These are phyloP conservation scores for Thraustotheca clavata DNA, from an alignment of 352 stramenopile species.

Conservation along the genomic window DNA sequence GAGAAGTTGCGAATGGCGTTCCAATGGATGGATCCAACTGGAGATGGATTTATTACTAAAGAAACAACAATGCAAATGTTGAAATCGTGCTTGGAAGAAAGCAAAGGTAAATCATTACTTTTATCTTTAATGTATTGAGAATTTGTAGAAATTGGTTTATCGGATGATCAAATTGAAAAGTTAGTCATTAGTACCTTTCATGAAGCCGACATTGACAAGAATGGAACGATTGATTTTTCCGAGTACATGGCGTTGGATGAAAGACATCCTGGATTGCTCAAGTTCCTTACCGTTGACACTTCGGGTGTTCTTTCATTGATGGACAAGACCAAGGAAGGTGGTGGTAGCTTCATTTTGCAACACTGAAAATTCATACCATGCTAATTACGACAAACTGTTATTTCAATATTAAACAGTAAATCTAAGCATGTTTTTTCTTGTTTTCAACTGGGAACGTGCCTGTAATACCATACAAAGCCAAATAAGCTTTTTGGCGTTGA, in stretches of 20 bases:
- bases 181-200: slow-evolving; percentile 81
- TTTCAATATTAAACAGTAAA: neutral
- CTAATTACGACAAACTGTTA: neutral
- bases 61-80: slow-evolving; percentile 75
- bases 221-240: slow-evolving; percentile 66
- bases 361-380: neutral
- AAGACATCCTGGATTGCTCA: slow-evolving; percentile 74
- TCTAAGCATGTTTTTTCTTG: slow-evolving; percentile 5
- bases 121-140: neutral
- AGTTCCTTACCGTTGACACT: slow-evolving; percentile 80
- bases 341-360: neutral
- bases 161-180: slow-evolving; percentile 60
- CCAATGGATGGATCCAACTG: slow-evolving; percentile 68
- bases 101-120: slow-evolving; percentile 43
- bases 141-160: slow-evolving; percentile 73
- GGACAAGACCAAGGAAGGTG: slow-evolving; percentile 52
- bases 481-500: slow-evolving; percentile 81
- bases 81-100: slow-evolving; percentile 76
- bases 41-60: slow-evolving; percentile 74
- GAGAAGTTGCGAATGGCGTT: slow-evolving; percentile 84
- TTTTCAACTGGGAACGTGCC: slow-evolving; percentile 52
- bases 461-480: slow-evolving; percentile 72
- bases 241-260: slow-evolving; percentile 78
- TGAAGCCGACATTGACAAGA: slow-evolving; percentile 67
- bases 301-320: slow-evolving; percentile 75